A percentile compares a stretch with the other conserved stretches of the same genome.
These are phyloP conservation scores for Filobasidium floriforme DNA, from an alignment of 768 basidiomycete genomes.

Conservation along the genomic window DNA sequence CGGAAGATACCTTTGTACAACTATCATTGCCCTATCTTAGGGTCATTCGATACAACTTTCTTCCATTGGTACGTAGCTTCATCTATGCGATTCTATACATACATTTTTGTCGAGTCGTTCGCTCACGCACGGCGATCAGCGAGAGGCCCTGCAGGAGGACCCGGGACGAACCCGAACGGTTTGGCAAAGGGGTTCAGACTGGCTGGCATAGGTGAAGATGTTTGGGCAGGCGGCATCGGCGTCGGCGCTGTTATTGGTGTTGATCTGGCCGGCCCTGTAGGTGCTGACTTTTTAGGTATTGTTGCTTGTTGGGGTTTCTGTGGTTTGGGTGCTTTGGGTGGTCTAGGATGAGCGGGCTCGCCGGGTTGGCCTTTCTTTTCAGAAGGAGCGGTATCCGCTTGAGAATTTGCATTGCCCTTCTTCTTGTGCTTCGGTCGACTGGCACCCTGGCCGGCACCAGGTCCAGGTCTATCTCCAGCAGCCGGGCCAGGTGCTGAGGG, in stretches of 20 bases:
- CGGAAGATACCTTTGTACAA: too few relatives aligned
- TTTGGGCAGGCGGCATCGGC: background rate
- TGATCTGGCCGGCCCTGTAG: background rate
- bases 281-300: background rate
- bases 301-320: background rate
- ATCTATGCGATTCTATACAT: background rate
- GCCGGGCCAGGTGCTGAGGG: background rate
- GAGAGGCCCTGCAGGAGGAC: background rate
- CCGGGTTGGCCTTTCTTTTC: background rate
- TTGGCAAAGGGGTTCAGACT: slow-evolving; percentile 1
- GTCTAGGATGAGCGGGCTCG: background rate
- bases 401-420: background rate
- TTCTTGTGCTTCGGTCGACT: background rate
- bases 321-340: background rate
- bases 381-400: background rate
- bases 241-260: background rate
- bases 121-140: background rate
- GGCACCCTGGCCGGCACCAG: background rate
- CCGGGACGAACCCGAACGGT: background rate
- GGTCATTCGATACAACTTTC: too few relatives aligned
- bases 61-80: too few relatives aligned
- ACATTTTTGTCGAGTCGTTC: background rate
- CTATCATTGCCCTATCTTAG: too few relatives aligned
- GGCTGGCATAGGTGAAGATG: background rate
- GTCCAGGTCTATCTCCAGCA: background rate